Evolutionary conservation across 2,329 filamentous ascomycete species (phyloP).

Genomic region (Fragosphaeria purpurea): DNA sequence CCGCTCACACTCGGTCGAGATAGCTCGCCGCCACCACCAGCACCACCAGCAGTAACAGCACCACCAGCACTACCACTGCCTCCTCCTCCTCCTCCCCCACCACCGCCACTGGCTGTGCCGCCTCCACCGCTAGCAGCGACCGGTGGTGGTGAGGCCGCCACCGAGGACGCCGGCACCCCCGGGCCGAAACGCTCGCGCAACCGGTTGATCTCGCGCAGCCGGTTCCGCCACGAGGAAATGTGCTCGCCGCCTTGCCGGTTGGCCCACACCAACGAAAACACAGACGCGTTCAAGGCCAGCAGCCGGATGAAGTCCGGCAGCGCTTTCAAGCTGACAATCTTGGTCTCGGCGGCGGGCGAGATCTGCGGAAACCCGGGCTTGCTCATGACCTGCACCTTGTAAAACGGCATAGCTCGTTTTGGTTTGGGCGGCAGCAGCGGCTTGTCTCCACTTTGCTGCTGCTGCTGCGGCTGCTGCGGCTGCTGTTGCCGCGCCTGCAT

Average conservation of each 20-base stretch:
- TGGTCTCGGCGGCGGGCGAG: slow-evolving; percentile 78
- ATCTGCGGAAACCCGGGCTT: slow-evolving; percentile 85
- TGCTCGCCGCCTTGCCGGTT: slow-evolving; percentile 69
- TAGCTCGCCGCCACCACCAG: slow-evolving; percentile 3
- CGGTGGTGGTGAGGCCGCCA: slow-evolving; percentile 22
- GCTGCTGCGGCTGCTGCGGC: slow-evolving; percentile 12
- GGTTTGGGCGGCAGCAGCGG: slow-evolving; percentile 12
- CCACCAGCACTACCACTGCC: background rate
- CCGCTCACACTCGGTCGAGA: slow-evolving; percentile 26
- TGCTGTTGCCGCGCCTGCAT: background rate
- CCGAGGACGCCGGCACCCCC: slow-evolving; percentile 21
- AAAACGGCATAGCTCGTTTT: slow-evolving; percentile 44
- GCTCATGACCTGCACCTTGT: slow-evolving; percentile 81
- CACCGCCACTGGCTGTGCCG: slow-evolving; percentile 16
- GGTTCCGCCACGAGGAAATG: slow-evolving; percentile 79
- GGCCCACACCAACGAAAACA: slow-evolving; percentile 87
- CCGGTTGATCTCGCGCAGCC: slow-evolving; percentile 73
- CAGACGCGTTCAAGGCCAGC: slow-evolving; percentile 82
- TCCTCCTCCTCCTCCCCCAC: background rate
- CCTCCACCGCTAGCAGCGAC: slow-evolving; percentile 3
- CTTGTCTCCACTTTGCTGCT: background rate
- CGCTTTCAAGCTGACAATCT: slow-evolving; percentile 75
- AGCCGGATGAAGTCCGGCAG: slow-evolving; percentile 80
- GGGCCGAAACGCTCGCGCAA: slow-evolving; percentile 60
- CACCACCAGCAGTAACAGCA: background rate